phyloP scores from a whole-genome alignment of 2,329 filamentous ascomycete genomes.

The Mollisia scopiformis region DNA sequence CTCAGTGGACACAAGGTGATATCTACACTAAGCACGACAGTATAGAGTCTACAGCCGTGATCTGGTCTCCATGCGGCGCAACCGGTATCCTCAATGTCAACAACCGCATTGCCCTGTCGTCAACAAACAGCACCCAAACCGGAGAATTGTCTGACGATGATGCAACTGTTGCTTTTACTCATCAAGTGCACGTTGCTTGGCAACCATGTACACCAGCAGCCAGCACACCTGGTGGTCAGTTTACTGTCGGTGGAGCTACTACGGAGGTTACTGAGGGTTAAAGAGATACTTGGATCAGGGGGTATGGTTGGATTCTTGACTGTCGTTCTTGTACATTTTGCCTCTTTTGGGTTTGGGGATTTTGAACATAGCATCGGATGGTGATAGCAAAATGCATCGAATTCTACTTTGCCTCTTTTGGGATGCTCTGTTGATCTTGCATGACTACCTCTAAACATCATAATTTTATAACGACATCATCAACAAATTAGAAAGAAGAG shows the following conservation, averaged over 20 bases:
- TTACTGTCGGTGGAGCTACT: constrained; percentile 1
- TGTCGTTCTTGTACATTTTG: neutral
- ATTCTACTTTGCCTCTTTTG: no score
- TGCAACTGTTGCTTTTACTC: constrained; percentile 24
- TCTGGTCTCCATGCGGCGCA: constrained; percentile 27
- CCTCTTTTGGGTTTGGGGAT: neutral
- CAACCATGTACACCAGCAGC: constrained; percentile 3
- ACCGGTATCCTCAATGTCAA: constrained; percentile 27
- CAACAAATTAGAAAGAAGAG: no score
- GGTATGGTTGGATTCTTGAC: neutral
- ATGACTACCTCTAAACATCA: no score
- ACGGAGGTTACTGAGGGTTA: neutral
- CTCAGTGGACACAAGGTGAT: constrained; percentile 20
- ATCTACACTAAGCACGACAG: constrained; percentile 26
- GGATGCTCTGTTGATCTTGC: no score
- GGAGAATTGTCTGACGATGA: constrained; percentile 26
- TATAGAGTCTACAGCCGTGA: constrained; percentile 20
- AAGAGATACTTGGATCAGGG: neutral
- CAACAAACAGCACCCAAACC: constrained; percentile 5
- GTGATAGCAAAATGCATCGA: neutral
- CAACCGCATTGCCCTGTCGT: constrained; percentile 24
- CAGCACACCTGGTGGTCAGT: neutral
- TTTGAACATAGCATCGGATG: neutral
- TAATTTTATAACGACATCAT: no score
- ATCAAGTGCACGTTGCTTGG: constrained; percentile 26